Conservation (phyloP, 306 rosid genomes). For the Acacia confusa region DNA sequence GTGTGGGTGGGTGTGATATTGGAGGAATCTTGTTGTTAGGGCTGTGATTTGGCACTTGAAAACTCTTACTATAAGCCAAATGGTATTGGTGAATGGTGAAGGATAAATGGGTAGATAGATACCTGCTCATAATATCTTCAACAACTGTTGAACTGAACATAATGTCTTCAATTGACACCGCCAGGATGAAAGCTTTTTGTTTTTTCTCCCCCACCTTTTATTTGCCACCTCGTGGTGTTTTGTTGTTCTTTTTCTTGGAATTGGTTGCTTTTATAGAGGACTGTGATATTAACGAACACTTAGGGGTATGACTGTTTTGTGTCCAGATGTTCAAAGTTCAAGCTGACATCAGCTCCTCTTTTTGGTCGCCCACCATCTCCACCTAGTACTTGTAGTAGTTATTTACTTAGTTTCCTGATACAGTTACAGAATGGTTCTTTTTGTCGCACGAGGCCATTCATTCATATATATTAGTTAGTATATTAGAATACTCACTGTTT, state of each 20-base stretch:
- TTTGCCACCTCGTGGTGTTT: conserved; percentile 21
- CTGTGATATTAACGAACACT: conserved; percentile 24
- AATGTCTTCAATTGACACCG: background rate
- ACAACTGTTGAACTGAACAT: conserved; percentile 28
- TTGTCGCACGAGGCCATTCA: background rate
- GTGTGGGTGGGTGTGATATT: conserved; percentile 50
- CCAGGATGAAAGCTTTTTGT: conserved; percentile 2
- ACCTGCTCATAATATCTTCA: conserved; percentile 36
- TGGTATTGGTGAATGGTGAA: conserved; percentile 18
- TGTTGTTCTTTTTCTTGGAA: conserved; percentile 28
- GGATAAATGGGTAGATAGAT: conserved; percentile 3
- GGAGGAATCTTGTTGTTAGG: conserved; percentile 60
- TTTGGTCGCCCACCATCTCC: conserved; percentile 32
- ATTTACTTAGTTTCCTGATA: background rate
- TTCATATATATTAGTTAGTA: background rate
- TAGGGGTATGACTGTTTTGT: conserved; percentile 21
- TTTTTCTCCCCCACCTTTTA: background rate
- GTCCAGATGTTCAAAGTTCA: conserved; percentile 35
- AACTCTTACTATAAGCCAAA: conserved; percentile 24
- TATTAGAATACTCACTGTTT: background rate
- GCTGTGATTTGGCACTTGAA: conserved; percentile 47
- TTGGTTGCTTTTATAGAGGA: conserved; percentile 23
- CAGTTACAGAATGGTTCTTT: conserved; percentile 11
- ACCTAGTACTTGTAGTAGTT: background rate
- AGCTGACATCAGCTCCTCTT: conserved; percentile 36